Base-by-base conservation (phyloP, 148 eudicot genomes). In the Limonium bicolor region DNA sequence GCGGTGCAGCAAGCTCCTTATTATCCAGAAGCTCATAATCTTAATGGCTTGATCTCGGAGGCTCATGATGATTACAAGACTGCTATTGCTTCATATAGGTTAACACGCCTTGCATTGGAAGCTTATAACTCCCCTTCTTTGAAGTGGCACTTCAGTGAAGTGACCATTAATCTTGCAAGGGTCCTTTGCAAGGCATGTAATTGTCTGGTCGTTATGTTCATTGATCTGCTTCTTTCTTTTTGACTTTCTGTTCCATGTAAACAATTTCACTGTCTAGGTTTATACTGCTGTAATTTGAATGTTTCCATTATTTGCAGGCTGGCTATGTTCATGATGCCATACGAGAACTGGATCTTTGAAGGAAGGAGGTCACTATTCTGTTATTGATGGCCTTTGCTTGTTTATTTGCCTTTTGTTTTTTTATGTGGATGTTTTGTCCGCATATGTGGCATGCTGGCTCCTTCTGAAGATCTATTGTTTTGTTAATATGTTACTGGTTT, bases 1-100 rank as follows among this genome's bases (percentile, higher is more conserved):
- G 99, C 99, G 38, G 65, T 84, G 62, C 85, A 68, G 54, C 93
- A 68, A 8, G 85, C 92, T 36, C 99, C 99, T 26, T 70, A 61
- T 25, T 71, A 73, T 65, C 82, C 99, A 20, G 95, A 90, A 59
- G 62, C 78, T 37, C 92, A 90, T 68, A 84, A 90, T 69, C 53
- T 90, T 50, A 69, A 66, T 55, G 99, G 95, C 31, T 65, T 90
- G 58, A 73, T 84, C 41, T 80, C 56, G 31, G 99, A 90, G 74
- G 83, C 85, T 29, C 71, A 77, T 17, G 27, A 46, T 42, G 82
- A 84, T 68, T 78, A 73, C 72, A 62, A 65, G 33, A 59, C 88
- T 54, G 95, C 99, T 51, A 60, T 70, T 48, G 35, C 65, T 63
- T 84, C 79, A 44, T 90, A 70, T 69, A 70, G 64, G 71, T 60